Evolutionary conservation across 164 flowering plant genomes (phyloP).

Genomic region (Dillenia turbinata): DNA sequence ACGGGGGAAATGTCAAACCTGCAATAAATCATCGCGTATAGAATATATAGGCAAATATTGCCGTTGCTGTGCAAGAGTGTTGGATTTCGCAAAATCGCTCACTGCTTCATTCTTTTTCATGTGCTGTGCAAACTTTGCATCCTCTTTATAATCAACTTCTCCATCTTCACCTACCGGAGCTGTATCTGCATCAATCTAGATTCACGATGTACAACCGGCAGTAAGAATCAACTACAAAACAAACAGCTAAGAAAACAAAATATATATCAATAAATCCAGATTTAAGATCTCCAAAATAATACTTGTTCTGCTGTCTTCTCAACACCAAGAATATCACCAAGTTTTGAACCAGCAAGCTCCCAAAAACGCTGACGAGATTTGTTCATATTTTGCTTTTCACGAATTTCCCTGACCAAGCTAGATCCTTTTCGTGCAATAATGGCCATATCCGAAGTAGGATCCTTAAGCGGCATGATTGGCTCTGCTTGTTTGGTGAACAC

Average conservation of each 20-base stretch:
- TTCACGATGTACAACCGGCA: not conserved
- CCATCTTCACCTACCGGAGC: constrained; percentile 91
- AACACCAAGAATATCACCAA: constrained; percentile 96
- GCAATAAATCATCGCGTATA: constrained; percentile 83
- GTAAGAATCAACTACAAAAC: too few relatives aligned
- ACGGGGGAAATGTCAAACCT: constrained; percentile 36
- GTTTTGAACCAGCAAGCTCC: constrained; percentile 99
- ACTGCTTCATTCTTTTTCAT: constrained; percentile 92
- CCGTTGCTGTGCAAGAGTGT: constrained; percentile 74
- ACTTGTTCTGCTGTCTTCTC: constrained; percentile 96
- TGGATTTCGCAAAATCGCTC: constrained; percentile 95
- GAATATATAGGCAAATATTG: constrained; percentile 93
- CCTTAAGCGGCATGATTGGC: constrained; percentile 92
- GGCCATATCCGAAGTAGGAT: constrained; percentile 98
- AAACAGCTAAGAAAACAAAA: too few relatives aligned
- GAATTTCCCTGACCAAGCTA: constrained; percentile 73
- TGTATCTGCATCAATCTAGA: constrained; percentile 92
- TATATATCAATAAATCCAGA: too few relatives aligned
- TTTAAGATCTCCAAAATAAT: not conserved
- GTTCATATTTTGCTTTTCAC: constrained; percentile 78
- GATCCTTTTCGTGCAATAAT: constrained; percentile 97
- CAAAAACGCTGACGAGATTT: constrained; percentile 97
- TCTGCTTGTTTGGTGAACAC: constrained; percentile 96
- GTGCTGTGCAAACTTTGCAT: constrained; percentile 92
- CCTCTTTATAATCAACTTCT: constrained; percentile 92